Evolutionary conservation across 2,329 filamentous ascomycete species (phyloP).

Genomic region (Fusarium multiceps): DNA sequence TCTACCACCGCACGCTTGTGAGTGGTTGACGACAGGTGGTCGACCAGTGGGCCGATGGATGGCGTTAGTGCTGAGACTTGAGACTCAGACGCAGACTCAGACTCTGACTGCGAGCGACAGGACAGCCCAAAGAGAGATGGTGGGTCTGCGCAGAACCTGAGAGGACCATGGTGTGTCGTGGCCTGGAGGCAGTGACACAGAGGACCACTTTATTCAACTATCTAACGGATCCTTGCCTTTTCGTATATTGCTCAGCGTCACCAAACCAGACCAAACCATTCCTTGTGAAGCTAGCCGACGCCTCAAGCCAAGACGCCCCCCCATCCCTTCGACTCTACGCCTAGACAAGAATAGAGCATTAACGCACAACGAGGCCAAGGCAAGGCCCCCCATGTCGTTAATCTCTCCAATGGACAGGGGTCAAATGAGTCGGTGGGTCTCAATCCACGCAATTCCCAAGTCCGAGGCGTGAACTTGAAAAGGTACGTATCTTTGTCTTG

Average conservation of each 20-base stretch:
- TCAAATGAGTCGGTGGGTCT: constrained; percentile 41
- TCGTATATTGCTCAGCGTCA: constrained; percentile 64
- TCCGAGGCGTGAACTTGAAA: constrained; percentile 43
- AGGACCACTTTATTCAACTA: constrained; percentile 58
- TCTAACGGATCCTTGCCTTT: constrained; percentile 56
- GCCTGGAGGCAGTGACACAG: constrained; percentile 46
- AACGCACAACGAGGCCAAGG: constrained; percentile 50
- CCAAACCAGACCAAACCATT: constrained; percentile 49
- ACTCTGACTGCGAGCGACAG: constrained; percentile 1
- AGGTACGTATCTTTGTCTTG: constrained; percentile 41
- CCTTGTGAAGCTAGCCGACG: constrained; percentile 48
- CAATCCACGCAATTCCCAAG: constrained; percentile 53
- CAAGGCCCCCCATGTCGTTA: constrained; percentile 50
- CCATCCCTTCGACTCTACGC: constrained; percentile 28
- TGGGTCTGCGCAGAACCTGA: constrained; percentile 31
- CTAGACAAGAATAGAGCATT: constrained; percentile 57
- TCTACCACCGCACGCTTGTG: constrained; percentile 33
- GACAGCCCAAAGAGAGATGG: constrained; percentile 37
- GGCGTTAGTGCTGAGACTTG: constrained; percentile 48
- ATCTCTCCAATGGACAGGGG: constrained; percentile 50
- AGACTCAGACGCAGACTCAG: constrained; percentile 11
- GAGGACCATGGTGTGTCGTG: constrained; percentile 29
- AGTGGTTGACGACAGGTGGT: constrained; percentile 37
- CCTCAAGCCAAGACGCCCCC: constrained; percentile 47
- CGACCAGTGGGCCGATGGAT: constrained; percentile 46